Evolutionary conservation across 2,329 filamentous ascomycete genomes (phyloP).

Genomic region (Capronia americana): DNA sequence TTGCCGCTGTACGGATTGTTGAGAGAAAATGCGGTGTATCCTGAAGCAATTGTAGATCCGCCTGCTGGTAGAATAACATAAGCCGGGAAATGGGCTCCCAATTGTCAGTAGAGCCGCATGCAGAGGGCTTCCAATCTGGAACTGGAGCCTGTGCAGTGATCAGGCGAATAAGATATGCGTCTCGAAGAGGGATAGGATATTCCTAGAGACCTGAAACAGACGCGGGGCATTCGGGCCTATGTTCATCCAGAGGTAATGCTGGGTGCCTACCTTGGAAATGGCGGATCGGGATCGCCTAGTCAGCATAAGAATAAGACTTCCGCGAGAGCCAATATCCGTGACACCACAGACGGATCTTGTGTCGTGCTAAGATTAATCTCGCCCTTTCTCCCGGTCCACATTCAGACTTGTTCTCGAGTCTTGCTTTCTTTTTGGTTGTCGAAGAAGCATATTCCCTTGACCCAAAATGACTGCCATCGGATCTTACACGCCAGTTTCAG

Average conservation of each 20-base stretch:
- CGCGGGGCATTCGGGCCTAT: not conserved
- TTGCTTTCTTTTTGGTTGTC: not conserved
- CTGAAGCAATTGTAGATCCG: too few relatives aligned
- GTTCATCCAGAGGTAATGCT: not conserved
- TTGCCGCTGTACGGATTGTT: too few relatives aligned
- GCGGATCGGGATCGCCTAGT: not conserved
- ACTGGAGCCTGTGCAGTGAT: not conserved
- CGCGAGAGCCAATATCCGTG: not conserved
- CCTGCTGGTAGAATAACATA: too few relatives aligned
- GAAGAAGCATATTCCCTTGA: not conserved
- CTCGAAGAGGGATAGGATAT: not conserved
- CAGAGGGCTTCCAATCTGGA: not conserved
- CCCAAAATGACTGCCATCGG: too few relatives aligned
- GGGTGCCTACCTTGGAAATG: not conserved
- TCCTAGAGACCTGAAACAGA: not conserved
- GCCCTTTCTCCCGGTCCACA: too few relatives aligned
- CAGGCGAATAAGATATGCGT: not conserved
- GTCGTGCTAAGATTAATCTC: not conserved
- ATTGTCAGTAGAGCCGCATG: too few relatives aligned
- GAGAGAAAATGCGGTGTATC: too few relatives aligned
- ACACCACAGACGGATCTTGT: not conserved
- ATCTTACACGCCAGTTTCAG: too few relatives aligned
- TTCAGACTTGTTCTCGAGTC: not conserved
- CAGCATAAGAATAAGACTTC: not conserved
- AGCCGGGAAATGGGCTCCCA: too few relatives aligned